Evolutionary conservation across 805 yeast genomes (phyloP), one percentile per base, ranked within the genome.

Genomic region (Saccharomycopsis javanensis): DNA sequence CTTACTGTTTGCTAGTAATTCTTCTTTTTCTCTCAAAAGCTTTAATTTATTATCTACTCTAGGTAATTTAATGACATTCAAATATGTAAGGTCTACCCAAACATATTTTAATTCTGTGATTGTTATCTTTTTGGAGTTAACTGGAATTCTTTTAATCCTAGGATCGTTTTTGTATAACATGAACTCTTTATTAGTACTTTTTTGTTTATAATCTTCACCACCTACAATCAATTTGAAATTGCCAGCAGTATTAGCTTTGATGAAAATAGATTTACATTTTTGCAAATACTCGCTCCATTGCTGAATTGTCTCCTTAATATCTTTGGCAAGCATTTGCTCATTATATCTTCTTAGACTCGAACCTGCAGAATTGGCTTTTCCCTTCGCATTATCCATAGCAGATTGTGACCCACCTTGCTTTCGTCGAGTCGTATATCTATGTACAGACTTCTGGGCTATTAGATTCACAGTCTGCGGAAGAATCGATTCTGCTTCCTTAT

Each of bases 391-490:
- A 70, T 94, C 99, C 70, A 81, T 85, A 1, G 97, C 91, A 62
- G 91, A 81, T 68, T 94, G 99, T 0, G 97, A 80, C 1, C 99
- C 99, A 75, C 99, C 99, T 70, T 94, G 99, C 67, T 94, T 94
- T 62, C 97, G 79, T 73, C 99, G 82, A 1, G 97, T 90, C 1
- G 99, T 94, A 66, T 94, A 94, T 63, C 98, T 77, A 68, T 92
- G 99, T 69, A 88, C 88, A 0, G 97, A 86, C 65, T 90, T 92
- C 58, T 89, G 88, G 16, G 75, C 85, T 2, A 90, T 55, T 7
- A 91, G 69, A 53, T 76, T 79, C 18, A 85, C 95, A 16, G 80
- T 78, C 68, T 83, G 88, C 56, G 79, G 81, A 50, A 77, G 73
- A n/a, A 78, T 66, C 13, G 78, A 75, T 55, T 73, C 79, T 34